Evolutionary conservation across 2,329 filamentous ascomycete species (phyloP).

Genomic region (Cordyceps cateniannulata): DNA sequence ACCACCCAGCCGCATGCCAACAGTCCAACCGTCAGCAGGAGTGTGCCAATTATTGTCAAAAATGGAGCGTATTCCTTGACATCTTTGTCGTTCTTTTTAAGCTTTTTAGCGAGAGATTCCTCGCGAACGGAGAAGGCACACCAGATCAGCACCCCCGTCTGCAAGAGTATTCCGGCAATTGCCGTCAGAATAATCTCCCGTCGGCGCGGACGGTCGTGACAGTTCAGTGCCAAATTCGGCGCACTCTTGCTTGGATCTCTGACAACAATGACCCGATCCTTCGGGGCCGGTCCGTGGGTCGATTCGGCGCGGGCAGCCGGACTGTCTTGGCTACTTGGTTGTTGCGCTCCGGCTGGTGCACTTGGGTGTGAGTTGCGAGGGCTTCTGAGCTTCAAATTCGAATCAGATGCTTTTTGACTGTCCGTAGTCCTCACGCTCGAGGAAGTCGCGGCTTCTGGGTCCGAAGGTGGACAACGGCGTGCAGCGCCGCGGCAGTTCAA

Average conservation of each 20-base stretch:
- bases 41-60: neutral
- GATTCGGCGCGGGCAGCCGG: too few relatives aligned
- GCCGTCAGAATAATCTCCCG: neutral
- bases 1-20: constrained; percentile 26
- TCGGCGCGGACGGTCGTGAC: neutral
- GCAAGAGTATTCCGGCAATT: neutral
- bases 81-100: neutral
- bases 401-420: too few relatives aligned
- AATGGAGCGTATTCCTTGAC: neutral
- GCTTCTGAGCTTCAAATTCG: too few relatives aligned
- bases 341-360: too few relatives aligned
- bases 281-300: neutral
- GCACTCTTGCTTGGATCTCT: neutral
- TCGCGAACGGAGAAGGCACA: neutral
- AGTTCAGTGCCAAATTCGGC: neutral
- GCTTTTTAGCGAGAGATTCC: neutral
- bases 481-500: too few relatives aligned
- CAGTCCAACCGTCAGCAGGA: constrained; percentile 18
- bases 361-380: too few relatives aligned
- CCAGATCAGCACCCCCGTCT: neutral
- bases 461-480: too few relatives aligned
- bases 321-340: too few relatives aligned
- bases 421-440: too few relatives aligned
- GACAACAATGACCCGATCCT: neutral
- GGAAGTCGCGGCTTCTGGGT: too few relatives aligned